These are phyloP conservation scores for Myriosclerotinia duriaeana DNA, from an alignment of 2,329 filamentous ascomycete genomes.

Conservation along the genomic window DNA sequence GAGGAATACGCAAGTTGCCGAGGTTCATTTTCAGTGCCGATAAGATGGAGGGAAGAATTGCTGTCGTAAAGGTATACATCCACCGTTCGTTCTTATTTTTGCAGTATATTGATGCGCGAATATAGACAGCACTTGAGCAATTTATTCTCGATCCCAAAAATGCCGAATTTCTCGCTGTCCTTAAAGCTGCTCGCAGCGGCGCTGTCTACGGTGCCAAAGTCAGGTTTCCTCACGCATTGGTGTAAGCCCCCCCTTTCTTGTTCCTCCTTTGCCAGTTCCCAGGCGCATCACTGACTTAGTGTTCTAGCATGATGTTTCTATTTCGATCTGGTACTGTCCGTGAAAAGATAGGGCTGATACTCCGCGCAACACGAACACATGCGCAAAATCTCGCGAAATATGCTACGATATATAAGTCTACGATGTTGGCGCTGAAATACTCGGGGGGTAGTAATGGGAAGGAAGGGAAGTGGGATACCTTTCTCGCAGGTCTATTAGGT, in stretches of 20 bases:
- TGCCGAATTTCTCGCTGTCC: slow-evolving; percentile 77
- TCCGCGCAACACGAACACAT: slow-evolving; percentile 85
- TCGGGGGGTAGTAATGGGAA: slow-evolving; percentile 58
- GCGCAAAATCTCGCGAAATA: slow-evolving; percentile 90
- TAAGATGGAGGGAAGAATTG: slow-evolving; percentile 33
- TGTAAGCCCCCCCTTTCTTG: slow-evolving; percentile 51
- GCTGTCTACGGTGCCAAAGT: slow-evolving; percentile 96
- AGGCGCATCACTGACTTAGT: slow-evolving; percentile 12
- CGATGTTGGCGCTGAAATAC: slow-evolving; percentile 72
- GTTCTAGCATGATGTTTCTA: slow-evolving; percentile 82
- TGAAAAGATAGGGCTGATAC: slow-evolving; percentile 74
- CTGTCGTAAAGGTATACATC: slow-evolving; percentile 34
- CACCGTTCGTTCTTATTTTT: neutral
- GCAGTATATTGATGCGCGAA: neutral
- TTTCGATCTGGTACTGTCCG: slow-evolving; percentile 85
- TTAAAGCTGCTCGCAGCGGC: slow-evolving; percentile 96
- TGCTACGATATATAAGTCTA: slow-evolving; percentile 83
- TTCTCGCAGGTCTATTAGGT: slow-evolving; percentile 82
- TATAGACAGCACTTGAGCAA: slow-evolving; percentile 58
- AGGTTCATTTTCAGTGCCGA: slow-evolving; percentile 33
- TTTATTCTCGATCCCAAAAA: slow-evolving; percentile 80
- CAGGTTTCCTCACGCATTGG: slow-evolving; percentile 94
- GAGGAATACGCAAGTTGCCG: slow-evolving; percentile 31
- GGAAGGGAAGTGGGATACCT: slow-evolving; percentile 75
- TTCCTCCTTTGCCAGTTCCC: neutral